Base-by-base conservation (phyloP, 2,329 filamentous ascomycete species). In the Epichloe baconii region DNA sequence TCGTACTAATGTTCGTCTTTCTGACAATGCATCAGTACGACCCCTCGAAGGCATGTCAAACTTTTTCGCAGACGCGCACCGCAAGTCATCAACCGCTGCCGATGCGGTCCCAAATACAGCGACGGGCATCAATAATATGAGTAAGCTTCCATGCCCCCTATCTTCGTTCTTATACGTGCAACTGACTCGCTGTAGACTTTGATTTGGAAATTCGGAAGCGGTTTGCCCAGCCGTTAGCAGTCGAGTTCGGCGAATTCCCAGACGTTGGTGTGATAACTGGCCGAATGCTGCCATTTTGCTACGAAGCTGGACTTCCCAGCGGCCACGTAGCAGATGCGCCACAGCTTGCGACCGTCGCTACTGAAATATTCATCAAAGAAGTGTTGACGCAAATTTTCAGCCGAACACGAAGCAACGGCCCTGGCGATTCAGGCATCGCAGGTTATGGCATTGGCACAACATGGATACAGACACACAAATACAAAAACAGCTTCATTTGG, bases 381-480 rank as follows among this genome's bases (percentile, higher is more conserved):
- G 69, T 82, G 17, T 66, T 86, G 50, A 76, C 80, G 2, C 73
- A 77, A 6, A 73, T 85, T 7, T 83, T 84, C 55, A 78, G 76
- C 55, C 77, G 80, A 48, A 84, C 82, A 1, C 72, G 79, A 54
- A 78, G 77, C 59, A 85, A 86, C 59, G 80, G 78, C 0, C 79
- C 80, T 3, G 80, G 80, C 34, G 77, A 81, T 54, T 77, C 75
- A 17, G 79, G 76, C 8, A 79, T 71, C 53, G 77, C 79, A 48
- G 79, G 79, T 3, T 81, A 81, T 51, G 83, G 83, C 3, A 74
- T 80, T 36, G 82, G 81, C 42, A 79, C 79, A 42, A 76, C 75
- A 37, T 87, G 85, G 73, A 79, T 96, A 53, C 84, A 89, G 64
- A 95, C 88, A 2, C 78, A 83, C 57, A 83, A 80, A 53, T 96